A percentile compares a stretch with the other conserved stretches of the same genome.
phyloP scores from a whole-genome alignment of 2,329 filamentous ascomycete genomes.

The Stachybotrys elegans region DNA sequence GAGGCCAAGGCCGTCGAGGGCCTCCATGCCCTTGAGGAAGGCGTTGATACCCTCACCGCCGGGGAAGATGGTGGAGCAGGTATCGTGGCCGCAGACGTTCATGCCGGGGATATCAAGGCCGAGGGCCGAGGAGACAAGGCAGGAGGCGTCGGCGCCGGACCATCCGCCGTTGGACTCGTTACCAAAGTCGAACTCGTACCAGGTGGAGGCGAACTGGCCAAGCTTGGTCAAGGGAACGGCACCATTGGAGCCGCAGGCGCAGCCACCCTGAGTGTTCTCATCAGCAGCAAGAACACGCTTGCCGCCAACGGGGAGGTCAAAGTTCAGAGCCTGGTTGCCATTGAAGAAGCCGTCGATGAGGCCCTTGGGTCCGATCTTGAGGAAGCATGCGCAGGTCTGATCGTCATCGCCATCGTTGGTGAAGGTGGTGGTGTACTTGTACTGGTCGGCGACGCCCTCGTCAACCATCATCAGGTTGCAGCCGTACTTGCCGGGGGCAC shows the following conservation, averaged over 20 bases:
- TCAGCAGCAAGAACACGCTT: conserved; percentile 39
- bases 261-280: conserved; percentile 42
- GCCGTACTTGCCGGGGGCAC: conserved; percentile 34
- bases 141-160: conserved; percentile 47
- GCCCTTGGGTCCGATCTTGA: conserved; percentile 45
- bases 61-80: conserved; percentile 36
- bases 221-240: conserved; percentile 25
- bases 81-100: conserved; percentile 30
- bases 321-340: conserved; percentile 32
- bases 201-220: conserved; percentile 39
- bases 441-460: conserved; percentile 27
- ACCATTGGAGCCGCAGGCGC: conserved; percentile 35
- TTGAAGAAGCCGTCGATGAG: conserved; percentile 45
- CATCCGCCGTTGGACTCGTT: conserved; percentile 40
- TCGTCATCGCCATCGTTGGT: conserved; percentile 28
- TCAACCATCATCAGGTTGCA: conserved; percentile 48
- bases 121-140: conserved; percentile 35
- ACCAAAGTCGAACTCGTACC: conserved; percentile 46
- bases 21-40: conserved; percentile 31
- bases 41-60: conserved; percentile 31
- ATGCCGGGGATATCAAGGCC: conserved; percentile 27
- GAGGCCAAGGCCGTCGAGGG: conserved; percentile 32
- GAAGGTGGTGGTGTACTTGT: conserved; percentile 40
- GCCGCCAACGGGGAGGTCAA: conserved; percentile 32
- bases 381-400: conserved; percentile 38